These are phyloP conservation scores for Endoconidiophora polonica DNA, from an alignment of 2,329 filamentous ascomycete genomes.

Conservation along the genomic window DNA sequence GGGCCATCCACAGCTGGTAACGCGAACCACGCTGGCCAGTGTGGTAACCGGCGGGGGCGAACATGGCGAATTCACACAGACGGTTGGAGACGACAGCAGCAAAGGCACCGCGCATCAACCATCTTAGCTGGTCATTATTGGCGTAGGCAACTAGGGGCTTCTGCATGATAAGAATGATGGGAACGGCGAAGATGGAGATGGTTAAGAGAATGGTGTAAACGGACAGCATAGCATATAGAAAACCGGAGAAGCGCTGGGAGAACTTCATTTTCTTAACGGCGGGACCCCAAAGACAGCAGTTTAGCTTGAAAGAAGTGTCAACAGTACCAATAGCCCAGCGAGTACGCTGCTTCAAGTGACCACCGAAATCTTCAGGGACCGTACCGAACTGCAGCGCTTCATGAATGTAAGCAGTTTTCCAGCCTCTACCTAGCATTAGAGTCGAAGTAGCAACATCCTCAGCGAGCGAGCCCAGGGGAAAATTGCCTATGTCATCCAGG, in stretches of 20 bases:
- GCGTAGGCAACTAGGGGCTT: conserved; percentile 41
- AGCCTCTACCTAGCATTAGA: conserved; percentile 41
- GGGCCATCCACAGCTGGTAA: conserved; percentile 46
- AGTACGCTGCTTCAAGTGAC: conserved; percentile 39
- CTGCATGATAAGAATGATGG: conserved; percentile 39
- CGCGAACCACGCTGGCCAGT: conserved; percentile 39
- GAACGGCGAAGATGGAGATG: conserved; percentile 39
- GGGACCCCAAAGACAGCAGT: conserved; percentile 40
- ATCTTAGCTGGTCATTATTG: conserved; percentile 35
- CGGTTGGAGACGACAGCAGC: conserved; percentile 33
- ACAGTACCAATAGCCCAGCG: conserved; percentile 40
- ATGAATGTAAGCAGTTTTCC: conserved; percentile 43
- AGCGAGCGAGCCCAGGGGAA: conserved; percentile 40
- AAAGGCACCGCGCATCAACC: conserved; percentile 40
- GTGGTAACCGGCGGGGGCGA: conserved; percentile 41
- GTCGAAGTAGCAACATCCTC: conserved; percentile 45
- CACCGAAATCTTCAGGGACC: conserved; percentile 38
- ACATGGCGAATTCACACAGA: conserved; percentile 41
- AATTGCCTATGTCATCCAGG: conserved; percentile 43
- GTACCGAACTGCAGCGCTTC: conserved; percentile 44
- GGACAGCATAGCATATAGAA: conserved; percentile 37
- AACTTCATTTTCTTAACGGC: conserved; percentile 35
- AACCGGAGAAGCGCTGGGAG: conserved; percentile 41
- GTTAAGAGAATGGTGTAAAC: conserved; percentile 39
- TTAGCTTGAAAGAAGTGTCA: conserved; percentile 42